phyloP scores from a whole-genome alignment of 106 monocot species.

The Apostasia ramifera region DNA sequence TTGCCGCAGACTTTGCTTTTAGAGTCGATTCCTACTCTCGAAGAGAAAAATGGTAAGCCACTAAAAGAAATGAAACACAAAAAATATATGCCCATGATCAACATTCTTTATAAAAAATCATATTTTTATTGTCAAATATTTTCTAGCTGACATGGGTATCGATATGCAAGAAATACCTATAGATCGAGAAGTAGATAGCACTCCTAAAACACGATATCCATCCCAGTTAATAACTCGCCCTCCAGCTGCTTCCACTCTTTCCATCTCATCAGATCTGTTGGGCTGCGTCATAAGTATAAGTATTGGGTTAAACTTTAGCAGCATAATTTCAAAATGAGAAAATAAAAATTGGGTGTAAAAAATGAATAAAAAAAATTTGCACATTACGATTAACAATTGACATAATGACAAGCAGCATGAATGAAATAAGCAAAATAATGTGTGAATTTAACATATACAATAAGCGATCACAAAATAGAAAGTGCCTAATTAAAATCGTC shows the following conservation, averaged over 20 bases:
- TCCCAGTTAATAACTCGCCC: constrained; percentile 57
- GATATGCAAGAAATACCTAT: constrained; percentile 22
- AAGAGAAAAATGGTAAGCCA: background rate
- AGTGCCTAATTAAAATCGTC: too few relatives aligned
- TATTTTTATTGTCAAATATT: background rate
- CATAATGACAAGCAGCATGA: too few relatives aligned
- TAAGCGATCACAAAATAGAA: too few relatives aligned
- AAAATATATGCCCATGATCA: background rate
- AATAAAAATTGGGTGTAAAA: background rate
- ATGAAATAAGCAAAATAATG: background rate
- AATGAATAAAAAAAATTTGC: too few relatives aligned
- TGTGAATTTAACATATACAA: too few relatives aligned
- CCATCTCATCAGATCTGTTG: constrained; percentile 44
- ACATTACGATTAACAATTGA: too few relatives aligned
- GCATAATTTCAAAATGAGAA: background rate
- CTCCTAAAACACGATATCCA: constrained; percentile 52
- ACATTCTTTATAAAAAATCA: background rate
- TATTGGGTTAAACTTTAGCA: background rate
- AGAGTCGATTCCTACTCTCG: background rate
- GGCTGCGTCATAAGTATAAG: constrained; percentile 29
- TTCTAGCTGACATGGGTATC: background rate
- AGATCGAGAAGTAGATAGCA: constrained; percentile 53
- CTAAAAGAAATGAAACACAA: background rate
- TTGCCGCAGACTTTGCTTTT: too few relatives aligned
- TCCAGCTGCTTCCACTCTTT: constrained; percentile 55